Percentiles rank a stretch among this genome's conserved stretches.
Evolutionary conservation across 2,329 filamentous ascomycete species (phyloP).

Genomic region (Monosporascus sp.): DNA sequence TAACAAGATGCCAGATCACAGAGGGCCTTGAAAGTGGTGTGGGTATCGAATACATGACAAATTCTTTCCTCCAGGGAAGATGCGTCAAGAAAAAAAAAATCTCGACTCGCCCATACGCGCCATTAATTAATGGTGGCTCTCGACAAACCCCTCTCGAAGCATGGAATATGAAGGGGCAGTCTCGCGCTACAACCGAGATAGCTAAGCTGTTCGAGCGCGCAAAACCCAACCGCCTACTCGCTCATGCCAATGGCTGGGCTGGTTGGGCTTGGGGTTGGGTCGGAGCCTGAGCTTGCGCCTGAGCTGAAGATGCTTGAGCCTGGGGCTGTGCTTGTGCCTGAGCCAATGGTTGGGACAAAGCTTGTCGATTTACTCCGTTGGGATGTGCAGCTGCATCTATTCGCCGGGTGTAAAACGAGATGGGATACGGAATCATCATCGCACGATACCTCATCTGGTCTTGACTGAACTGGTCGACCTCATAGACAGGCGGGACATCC

Average conservation of each 20-base stretch:
- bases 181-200: too few relatives aligned
- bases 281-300: constrained; percentile 2
- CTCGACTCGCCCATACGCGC: too few relatives aligned
- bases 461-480: constrained; percentile 66
- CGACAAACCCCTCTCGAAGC: too few relatives aligned
- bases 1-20: background rate
- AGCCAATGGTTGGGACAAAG: constrained; percentile 15
- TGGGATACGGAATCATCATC: constrained; percentile 46
- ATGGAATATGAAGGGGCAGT: too few relatives aligned
- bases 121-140: too few relatives aligned
- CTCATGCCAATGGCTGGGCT: constrained; percentile 3
- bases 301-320: constrained; percentile 8
- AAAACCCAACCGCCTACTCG: background rate
- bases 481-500: constrained; percentile 68
- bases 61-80: background rate
- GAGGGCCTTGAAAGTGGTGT: background rate
- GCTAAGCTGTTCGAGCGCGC: too few relatives aligned
- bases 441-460: constrained; percentile 55
- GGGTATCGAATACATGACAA: constrained; percentile 12
- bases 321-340: constrained; percentile 6
- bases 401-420: constrained; percentile 33
- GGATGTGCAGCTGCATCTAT: constrained; percentile 21
- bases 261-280: constrained; percentile 8
- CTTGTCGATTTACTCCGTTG: constrained; percentile 12
- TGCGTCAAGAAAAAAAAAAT: background rate